Base-by-base conservation (phyloP, 768 basidiomycete genomes). In the Agaricus blazei region DNA sequence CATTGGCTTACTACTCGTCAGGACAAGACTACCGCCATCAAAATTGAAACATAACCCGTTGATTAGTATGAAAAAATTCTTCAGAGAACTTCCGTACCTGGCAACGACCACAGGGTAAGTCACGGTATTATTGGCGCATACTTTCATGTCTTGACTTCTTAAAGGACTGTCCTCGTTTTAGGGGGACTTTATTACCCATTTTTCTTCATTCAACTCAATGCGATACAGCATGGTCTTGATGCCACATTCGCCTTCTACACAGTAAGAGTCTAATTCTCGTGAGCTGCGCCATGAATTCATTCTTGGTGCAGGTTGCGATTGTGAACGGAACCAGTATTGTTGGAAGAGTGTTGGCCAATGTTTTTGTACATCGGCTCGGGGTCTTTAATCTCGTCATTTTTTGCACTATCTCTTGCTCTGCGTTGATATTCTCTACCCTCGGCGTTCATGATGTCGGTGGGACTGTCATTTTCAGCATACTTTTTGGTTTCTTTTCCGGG, bases 161-260 rank as follows among this genome's bases (percentile, higher is more conserved):
- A 47, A 51, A 76, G 74, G 29, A 70, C 72, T 9, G 58, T 70
- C 9, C 60, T 69, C 41, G 68, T 72, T 14, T 62, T 73, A 4
- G 59, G 64, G 1, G 77, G 75, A 2, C 61, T 80, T 31, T 81
- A 72, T 56, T 80, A 72, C 45, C 81, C 82, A 0, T 68, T 81
- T 15, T 84, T 81, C 65, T 85, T 79, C 62, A 60, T 84, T 6
- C 84, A 85, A 58, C 64, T 84, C 11, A 75, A 79, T 54, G 72
- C 82, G 0, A 68, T 79, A 28, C 66, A 71, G 48, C 79, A 80
- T 52, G 75, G 76, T 1, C 70, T 80, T 38, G 64, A 68, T 14
- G 63, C 72, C 8, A 67, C 64, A n/a, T 68, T 85, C 4, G 79
- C 83, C 0, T 84, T 85, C 57, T 83, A 84, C 56, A 75, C 75